Evolutionary conservation across 2,329 filamentous ascomycete genomes (phyloP), one percentile per base, ranked within the genome.

Genomic region (Epichloe sibirici): DNA sequence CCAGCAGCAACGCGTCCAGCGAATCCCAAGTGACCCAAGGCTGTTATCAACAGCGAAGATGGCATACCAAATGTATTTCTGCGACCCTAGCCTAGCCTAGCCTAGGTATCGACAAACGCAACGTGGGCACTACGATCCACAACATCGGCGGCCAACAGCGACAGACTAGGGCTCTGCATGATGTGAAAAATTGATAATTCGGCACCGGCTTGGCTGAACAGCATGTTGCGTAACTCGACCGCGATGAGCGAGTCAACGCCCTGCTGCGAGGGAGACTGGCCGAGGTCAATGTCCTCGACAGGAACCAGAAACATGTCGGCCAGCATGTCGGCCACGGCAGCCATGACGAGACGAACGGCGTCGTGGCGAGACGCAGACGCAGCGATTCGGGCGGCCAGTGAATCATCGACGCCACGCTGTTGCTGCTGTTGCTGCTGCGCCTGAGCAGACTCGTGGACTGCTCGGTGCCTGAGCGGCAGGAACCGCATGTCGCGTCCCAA

Each of bases 181-280:
- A 62, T 61, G n/a, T 57, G 54, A 28, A 61, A 60, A 12, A 61
- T 57, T 12, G 56, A 55, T 4, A 61, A 34, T 3, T 60, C 53
- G 2, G 57, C 57, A 11, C 46, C 56, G 7, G 56, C 53, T n/a
- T 59, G 57, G 21, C 46, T 49, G 1, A 56, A 34, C 11, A 62
- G 52, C 58, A 55, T 58, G 23, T 23, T 58, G 7, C 60, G 45
- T 37, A 62, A 34, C 48, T 62, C 60, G 8, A 61, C 57, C 2
- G 58, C 59, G 2, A 62, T 55, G 9, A 62, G 45, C 5, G 59
- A 61, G 25, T 62, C 60, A 5, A 62, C 43, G 5, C 59, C 59
- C 25, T 57, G 57, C 2, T 49, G 42, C n/a, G 56, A 51, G n/a
- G 54, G 43, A 5, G 55, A 53, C 23, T 55, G 47, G n/a, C 47